These are phyloP conservation scores for Petunia hybrid DNA, from an alignment of 305 asterid species.

Conservation along the genomic window DNA sequence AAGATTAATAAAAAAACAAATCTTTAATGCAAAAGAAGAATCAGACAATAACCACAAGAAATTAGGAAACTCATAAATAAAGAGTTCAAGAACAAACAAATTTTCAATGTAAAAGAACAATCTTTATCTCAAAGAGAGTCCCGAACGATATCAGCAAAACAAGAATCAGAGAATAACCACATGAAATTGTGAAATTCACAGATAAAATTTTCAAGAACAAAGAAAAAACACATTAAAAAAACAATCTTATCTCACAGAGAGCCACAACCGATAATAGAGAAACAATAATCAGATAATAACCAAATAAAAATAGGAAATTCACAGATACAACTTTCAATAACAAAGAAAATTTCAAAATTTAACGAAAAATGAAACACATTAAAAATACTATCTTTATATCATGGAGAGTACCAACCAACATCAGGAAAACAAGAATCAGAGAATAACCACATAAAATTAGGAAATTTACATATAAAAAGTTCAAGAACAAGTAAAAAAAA, in stretches of 20 bases:
- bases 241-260: too few species aligned
- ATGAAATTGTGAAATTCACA: not conserved
- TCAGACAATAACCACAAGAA: too few species aligned
- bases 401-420: not conserved
- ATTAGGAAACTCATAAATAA: not conserved
- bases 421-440: slow-evolving; percentile 14
- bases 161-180: not conserved
- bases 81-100: not conserved
- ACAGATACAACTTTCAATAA: not conserved
- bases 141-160: slow-evolving; percentile 16
- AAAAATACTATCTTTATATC: not conserved
- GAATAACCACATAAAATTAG: not conserved
- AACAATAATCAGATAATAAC: too few species aligned
- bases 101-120: not conserved
- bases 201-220: too few species aligned
- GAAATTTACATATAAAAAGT: not conserved
- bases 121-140: not conserved
- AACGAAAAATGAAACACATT: too few species aligned
- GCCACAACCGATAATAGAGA: too few species aligned
- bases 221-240: too few species aligned
- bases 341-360: not conserved
- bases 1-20: too few species aligned
- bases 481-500: not conserved
- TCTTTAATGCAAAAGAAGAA: too few species aligned
- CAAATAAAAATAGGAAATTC: too few species aligned